Evolutionary conservation across 192 early-diverging fungal species (phyloP).

Genomic region (Linnemannia schmuckeri): DNA sequence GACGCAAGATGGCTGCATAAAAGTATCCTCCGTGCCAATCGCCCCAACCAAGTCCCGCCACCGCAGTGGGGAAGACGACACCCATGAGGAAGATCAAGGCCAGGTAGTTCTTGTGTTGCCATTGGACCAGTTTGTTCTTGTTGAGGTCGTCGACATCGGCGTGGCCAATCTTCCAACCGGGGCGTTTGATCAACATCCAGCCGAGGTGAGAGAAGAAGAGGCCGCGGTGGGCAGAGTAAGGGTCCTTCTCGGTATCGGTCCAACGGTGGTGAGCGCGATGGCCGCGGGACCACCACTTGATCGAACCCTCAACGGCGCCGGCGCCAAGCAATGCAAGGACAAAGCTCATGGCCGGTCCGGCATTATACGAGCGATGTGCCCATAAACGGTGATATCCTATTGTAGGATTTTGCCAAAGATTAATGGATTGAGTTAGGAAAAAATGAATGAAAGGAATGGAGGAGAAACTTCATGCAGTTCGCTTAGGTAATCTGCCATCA

Average conservation of each 20-base stretch:
- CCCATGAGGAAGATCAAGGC: slow-evolving; percentile 79
- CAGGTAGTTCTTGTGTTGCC: slow-evolving; percentile 86
- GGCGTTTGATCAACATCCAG: slow-evolving; percentile 89
- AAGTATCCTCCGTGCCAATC: slow-evolving; percentile 87
- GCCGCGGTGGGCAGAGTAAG: slow-evolving; percentile 84
- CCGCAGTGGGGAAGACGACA: slow-evolving; percentile 82
- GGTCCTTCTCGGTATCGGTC: slow-evolving; percentile 89
- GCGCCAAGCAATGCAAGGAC: slow-evolving; percentile 73
- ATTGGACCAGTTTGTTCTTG: slow-evolving; percentile 76
- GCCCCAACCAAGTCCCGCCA: slow-evolving; percentile 88
- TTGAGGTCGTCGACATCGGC: slow-evolving; percentile 87
- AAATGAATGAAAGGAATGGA: background rate
- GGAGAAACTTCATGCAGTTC: background rate
- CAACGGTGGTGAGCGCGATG: slow-evolving; percentile 92
- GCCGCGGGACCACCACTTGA: slow-evolving; percentile 90
- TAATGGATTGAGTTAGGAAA: background rate
- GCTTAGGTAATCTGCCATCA: background rate
- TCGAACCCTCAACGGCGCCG: slow-evolving; percentile 86
- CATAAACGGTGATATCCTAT: slow-evolving; percentile 87
- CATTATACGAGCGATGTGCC: slow-evolving; percentile 84
- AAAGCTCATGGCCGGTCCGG: slow-evolving; percentile 70
- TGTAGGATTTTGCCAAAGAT: background rate
- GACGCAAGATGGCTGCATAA: slow-evolving; percentile 79
- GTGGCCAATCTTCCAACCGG: slow-evolving; percentile 79
- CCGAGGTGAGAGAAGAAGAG: slow-evolving; percentile 87